Percentiles rank a stretch among this genome's conserved stretches.
Evolutionary conservation across 345 rosid genomes (phyloP).

Genomic region (Populus nigra): DNA sequence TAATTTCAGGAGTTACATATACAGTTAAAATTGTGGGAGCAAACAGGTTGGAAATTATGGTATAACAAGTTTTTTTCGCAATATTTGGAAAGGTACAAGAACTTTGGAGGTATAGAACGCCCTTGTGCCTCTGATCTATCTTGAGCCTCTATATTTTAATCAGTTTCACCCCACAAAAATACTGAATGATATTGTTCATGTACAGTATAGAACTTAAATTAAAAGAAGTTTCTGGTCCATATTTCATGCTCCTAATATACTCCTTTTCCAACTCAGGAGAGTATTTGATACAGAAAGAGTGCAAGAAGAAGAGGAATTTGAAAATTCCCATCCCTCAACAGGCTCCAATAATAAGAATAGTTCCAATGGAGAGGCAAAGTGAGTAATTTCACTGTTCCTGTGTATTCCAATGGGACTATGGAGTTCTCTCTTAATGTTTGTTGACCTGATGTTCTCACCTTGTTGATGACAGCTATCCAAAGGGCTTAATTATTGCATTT

Average conservation of each 20-base stretch:
- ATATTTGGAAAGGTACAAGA: background rate
- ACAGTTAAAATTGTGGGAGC: background rate
- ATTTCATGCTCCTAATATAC: background rate
- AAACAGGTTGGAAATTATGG: background rate
- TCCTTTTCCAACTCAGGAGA: conserved; percentile 46
- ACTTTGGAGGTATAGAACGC: background rate
- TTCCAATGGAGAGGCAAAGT: conserved; percentile 52
- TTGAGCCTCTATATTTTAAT: background rate
- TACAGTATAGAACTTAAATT: background rate
- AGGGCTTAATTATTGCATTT: conserved; percentile 85
- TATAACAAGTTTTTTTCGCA: background rate
- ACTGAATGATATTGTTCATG: background rate
- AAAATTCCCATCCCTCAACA: conserved; percentile 35
- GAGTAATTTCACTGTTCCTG: conserved; percentile 12
- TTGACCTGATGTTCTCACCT: conserved; percentile 17
- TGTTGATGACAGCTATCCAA: conserved; percentile 59
- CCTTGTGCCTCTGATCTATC: background rate
- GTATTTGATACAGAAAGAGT: conserved; percentile 77
- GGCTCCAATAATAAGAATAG: conserved; percentile 45
- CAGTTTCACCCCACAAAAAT: no score
- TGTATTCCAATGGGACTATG: background rate
- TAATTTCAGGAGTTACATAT: background rate
- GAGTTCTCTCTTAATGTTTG: background rate
- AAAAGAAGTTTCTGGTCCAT: background rate
- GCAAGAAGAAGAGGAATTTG: conserved; percentile 43